phyloP scores from a whole-genome alignment of 306 rosid species.

The Lotus japonicus region DNA sequence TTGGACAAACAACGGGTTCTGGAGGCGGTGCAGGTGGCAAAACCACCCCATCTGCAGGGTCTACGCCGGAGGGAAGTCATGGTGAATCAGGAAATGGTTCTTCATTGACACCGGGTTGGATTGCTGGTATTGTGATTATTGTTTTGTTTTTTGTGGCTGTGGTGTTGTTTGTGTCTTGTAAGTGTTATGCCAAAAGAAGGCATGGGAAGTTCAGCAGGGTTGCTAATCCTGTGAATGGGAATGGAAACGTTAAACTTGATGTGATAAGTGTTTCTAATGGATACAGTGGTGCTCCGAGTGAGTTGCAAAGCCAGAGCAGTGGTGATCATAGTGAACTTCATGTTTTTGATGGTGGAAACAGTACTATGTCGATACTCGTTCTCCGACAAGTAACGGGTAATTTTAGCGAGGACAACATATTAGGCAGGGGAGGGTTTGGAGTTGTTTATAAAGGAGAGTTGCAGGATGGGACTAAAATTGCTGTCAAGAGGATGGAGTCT shows the following conservation, averaged over 20 bases:
- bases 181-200: conserved; percentile 44
- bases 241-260: conserved; percentile 44
- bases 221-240: conserved; percentile 44
- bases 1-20: conserved; percentile 40
- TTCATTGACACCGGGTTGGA: conserved; percentile 42
- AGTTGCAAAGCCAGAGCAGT: conserved; percentile 70
- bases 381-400: conserved; percentile 65
- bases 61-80: conserved; percentile 29
- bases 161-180: conserved; percentile 49
- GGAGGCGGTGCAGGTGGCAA: conserved; percentile 36
- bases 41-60: conserved; percentile 26
- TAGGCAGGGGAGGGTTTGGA: conserved; percentile 94
- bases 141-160: conserved; percentile 45
- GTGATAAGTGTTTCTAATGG: conserved; percentile 48
- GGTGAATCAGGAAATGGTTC: not conserved
- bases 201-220: conserved; percentile 58
- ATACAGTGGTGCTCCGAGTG: conserved; percentile 54
- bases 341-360: conserved; percentile 57
- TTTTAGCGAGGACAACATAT: conserved; percentile 62
- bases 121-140: conserved; percentile 60
- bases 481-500: conserved; percentile 87
- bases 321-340: conserved; percentile 47
- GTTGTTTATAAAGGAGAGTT: conserved; percentile 84
- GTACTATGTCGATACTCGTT: conserved; percentile 56
- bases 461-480: conserved; percentile 78